A percentile compares a stretch with the other conserved stretches of the same genome.
Conservation (phyloP, 768 basidiomycete genomes). For the Collybiopsis confluens region DNA sequence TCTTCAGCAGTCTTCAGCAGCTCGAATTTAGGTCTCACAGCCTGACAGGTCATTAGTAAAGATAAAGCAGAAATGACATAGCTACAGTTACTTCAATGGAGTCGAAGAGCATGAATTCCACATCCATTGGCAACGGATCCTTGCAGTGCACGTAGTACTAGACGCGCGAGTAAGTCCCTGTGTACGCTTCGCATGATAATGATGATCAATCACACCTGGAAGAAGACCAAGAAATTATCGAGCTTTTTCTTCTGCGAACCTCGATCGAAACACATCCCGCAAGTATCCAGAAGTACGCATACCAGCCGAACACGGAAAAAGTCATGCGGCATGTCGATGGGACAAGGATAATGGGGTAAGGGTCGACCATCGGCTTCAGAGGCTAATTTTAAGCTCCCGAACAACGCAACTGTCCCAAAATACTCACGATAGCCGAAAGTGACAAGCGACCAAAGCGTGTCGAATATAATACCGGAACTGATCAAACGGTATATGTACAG, state of each 20-base stretch:
- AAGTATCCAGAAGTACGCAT: slow-evolving; percentile 90
- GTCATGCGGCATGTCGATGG: slow-evolving; percentile 91
- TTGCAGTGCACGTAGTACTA: slow-evolving; percentile 91
- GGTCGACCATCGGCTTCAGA: slow-evolving; percentile 82
- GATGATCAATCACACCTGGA: slow-evolving; percentile 59
- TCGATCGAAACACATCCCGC: slow-evolving; percentile 96
- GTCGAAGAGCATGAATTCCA: slow-evolving; percentile 95
- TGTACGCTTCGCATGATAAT: background rate
- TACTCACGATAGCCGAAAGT: slow-evolving; percentile 94
- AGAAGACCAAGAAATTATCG: slow-evolving; percentile 88
- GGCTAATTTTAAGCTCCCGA: slow-evolving; percentile 11
- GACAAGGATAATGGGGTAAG: slow-evolving; percentile 65
- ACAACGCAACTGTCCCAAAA: slow-evolving; percentile 2
- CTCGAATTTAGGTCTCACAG: slow-evolving; percentile 78
- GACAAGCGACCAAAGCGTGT: slow-evolving; percentile 89
- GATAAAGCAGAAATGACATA: background rate
- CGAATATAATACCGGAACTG: slow-evolving; percentile 86
- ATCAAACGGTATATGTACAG: slow-evolving; percentile 94
- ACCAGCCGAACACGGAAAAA: slow-evolving; percentile 92
- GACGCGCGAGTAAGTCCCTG: slow-evolving; percentile 6
- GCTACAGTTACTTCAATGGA: slow-evolving; percentile 73
- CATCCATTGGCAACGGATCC: slow-evolving; percentile 88
- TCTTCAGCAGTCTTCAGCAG: slow-evolving; percentile 76
- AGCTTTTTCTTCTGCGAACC: slow-evolving; percentile 90
- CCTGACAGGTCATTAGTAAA: slow-evolving; percentile 36